These are phyloP conservation scores for Tripterygium wilfordii DNA, from an alignment of 177 flowering plant species.

Conservation along the genomic window DNA sequence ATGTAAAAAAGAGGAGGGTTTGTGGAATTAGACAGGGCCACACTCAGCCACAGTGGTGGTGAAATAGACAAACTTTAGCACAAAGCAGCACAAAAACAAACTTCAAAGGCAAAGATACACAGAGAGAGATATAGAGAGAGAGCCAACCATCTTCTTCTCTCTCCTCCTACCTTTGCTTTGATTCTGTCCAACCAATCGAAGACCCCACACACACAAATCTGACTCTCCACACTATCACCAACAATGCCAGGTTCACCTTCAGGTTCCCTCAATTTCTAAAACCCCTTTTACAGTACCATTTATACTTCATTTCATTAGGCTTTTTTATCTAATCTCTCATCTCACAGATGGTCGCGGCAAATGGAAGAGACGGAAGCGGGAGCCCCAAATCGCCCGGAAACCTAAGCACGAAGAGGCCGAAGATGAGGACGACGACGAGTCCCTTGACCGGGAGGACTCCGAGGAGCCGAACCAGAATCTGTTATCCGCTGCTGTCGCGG, in stretches of 20 bases:
- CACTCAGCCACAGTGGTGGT: too few species aligned
- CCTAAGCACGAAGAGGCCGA: conserved; percentile 38
- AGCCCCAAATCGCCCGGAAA: conserved; percentile 22
- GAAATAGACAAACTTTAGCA: too few species aligned
- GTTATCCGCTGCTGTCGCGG: conserved; percentile 6
- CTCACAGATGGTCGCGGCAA: conserved; percentile 26
- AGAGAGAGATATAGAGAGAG: neutral
- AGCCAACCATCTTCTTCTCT: conserved; percentile 6
- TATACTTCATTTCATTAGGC: neutral
- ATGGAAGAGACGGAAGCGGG: conserved; percentile 70
- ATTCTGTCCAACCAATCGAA: conserved; percentile 12
- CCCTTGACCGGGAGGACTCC: conserved; percentile 13
- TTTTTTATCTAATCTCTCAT: neutral
- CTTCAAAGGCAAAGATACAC: neutral
- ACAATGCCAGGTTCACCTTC: conserved; percentile 52
- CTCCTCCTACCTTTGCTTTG: conserved; percentile 4
- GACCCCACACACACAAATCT: conserved; percentile 19
- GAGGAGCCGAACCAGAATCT: conserved; percentile 17
- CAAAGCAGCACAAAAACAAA: conserved; percentile 1
- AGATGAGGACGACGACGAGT: conserved; percentile 41
- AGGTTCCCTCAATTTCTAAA: conserved; percentile 16
- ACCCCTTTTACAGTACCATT: neutral
- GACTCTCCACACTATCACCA: conserved; percentile 9
- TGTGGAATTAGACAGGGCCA: too few species aligned
- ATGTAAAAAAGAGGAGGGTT: too few species aligned